Conservation (phyloP, 805 yeast species). For the Scheffersomyces spartinae region DNA sequence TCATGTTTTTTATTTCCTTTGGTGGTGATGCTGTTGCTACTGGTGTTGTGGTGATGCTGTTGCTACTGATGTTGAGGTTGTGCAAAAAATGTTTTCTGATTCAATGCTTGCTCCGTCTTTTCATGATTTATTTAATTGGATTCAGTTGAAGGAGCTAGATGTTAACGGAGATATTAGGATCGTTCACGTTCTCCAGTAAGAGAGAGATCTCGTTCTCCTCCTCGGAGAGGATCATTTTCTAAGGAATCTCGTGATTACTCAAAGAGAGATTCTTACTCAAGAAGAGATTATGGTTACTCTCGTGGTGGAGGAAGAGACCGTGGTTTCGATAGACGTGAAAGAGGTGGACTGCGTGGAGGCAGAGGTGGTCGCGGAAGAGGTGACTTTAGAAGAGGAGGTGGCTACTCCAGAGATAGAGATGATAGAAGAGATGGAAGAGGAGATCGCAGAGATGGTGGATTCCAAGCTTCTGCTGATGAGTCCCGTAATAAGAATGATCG, state of each 20-base stretch:
- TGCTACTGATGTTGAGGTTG: too few relatives aligned
- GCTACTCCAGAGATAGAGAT: conserved; percentile 11
- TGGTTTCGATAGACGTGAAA: conserved; percentile 6
- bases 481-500: conserved; percentile 30
- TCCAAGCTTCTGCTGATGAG: conserved; percentile 19
- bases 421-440: conserved; percentile 9
- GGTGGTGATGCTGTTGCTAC: conserved; percentile 1
- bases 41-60: neutral
- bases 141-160: conserved; percentile 4
- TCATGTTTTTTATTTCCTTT: too few relatives aligned
- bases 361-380: conserved; percentile 13
- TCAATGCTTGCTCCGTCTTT: conserved; percentile 2
- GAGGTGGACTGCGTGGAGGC: conserved; percentile 14
- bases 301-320: conserved; percentile 14
- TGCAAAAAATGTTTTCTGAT: too few relatives aligned
- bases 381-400: conserved; percentile 15
- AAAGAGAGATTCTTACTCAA: conserved; percentile 14
- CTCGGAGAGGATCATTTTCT: conserved; percentile 12
- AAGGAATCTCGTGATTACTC: conserved; percentile 16
- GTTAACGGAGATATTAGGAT: too few relatives aligned
- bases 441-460: conserved; percentile 11
- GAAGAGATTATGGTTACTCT: conserved; percentile 19
- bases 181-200: conserved; percentile 25
- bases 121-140: too few relatives aligned
- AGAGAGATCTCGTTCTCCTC: conserved; percentile 25